Base-by-base conservation (phyloP, 2,329 filamentous ascomycete genomes). In the Penicillium brasilianum region DNA sequence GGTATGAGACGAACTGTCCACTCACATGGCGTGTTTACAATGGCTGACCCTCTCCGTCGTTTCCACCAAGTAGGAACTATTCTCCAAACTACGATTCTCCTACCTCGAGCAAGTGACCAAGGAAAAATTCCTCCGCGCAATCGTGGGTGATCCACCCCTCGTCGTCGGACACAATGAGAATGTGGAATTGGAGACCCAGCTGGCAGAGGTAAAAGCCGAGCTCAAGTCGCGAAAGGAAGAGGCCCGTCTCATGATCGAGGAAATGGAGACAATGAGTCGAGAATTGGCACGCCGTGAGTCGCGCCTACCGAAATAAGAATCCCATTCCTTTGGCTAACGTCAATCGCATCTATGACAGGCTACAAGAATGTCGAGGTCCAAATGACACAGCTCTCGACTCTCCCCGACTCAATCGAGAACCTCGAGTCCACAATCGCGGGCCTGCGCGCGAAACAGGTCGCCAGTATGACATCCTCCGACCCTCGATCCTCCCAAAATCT, bases 41-140 rank as follows among this genome's bases (percentile, higher is more conserved):
- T 11, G 14, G 25, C 64, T 65, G 41, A 50, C 14, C 48, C 25
- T 8, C 11, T n/a, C 39, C 14, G 8, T 7, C 30, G 1, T 44
- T 10, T 28, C 25, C 25, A 28, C 25, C 25, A 28, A 28, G 6
- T 66, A 88, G 80, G 93, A 97, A 78, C 86, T 98, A 20, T 99
- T 98, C 78, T 90, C 92, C 44, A 98, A 99, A 80, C 85, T 98
- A 41, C 92, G 94, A 69, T 98, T 98, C 82, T 96, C 91, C 66
- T 98, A 98, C 78, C 90, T 97, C 69, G 95, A 99, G 79, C 95
- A 98, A 82, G 93, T 98, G 64, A 98, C 94, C 48, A 99, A 98
- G 79, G 95, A 99, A 77, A 96, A 97, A 73, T 98, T 97, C 77
- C 89, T 99, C 57, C 91, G 93, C 68, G 89, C 91, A 65, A 96